Percentiles rank a stretch among this genome's conserved stretches.
phyloP scores from a whole-genome alignment of 768 basidiomycete species.

The Postia placenta region DNA sequence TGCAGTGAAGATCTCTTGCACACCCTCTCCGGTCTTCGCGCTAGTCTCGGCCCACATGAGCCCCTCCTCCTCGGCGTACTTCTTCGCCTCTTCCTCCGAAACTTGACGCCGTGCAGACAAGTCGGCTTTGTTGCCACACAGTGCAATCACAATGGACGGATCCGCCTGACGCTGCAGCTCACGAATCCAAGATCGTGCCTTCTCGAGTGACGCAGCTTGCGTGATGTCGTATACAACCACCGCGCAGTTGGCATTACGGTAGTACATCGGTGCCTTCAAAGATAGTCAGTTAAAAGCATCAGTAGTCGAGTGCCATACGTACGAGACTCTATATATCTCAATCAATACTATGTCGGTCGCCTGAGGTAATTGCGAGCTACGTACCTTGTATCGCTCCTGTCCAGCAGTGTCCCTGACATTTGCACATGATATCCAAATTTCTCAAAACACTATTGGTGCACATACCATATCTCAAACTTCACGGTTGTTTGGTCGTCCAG shows the following conservation, averaged over 20 bases:
- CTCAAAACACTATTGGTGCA: conserved; percentile 6
- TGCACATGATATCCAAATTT: background rate
- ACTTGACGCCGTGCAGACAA: conserved; percentile 81
- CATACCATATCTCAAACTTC: conserved; percentile 97
- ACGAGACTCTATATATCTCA: conserved; percentile 37
- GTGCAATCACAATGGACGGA: conserved; percentile 91
- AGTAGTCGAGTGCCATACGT: conserved; percentile 20
- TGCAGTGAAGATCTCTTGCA: conserved; percentile 77
- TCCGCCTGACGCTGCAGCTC: conserved; percentile 97
- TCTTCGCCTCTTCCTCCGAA: conserved; percentile 82
- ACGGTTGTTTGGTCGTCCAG: conserved; percentile 86
- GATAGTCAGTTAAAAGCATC: background rate
- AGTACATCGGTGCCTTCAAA: conserved; percentile 94
- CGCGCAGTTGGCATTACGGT: conserved; percentile 90
- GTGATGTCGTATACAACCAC: conserved; percentile 98
- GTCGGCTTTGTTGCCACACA: conserved; percentile 95
- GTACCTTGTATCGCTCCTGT: conserved; percentile 88
- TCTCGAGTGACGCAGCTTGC: conserved; percentile 84
- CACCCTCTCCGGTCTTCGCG: conserved; percentile 85
- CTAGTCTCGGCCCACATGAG: conserved; percentile 91
- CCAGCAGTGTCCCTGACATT: conserved; percentile 84
- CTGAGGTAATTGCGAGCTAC: conserved; percentile 1
- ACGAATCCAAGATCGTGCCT: conserved; percentile 93
- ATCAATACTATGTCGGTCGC: conserved; percentile 14
- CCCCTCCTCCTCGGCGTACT: conserved; percentile 89